Percentiles rank a stretch among this genome's conserved stretches.
Conservation (phyloP, 169 alveolate genomes). For the Plasmodium gonderi region DNA sequence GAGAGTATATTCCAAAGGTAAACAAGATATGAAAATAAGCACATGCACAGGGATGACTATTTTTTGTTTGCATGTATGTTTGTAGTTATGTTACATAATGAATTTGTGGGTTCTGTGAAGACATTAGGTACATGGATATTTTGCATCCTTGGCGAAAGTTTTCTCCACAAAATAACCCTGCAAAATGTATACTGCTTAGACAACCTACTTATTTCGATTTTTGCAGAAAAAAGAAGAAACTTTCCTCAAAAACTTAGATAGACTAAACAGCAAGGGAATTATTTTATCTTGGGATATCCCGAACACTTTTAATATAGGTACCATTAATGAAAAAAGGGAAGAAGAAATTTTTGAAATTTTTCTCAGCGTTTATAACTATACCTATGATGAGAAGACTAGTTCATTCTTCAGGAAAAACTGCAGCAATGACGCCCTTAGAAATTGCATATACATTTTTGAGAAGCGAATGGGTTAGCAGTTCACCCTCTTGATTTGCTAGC, state of each 20-base stretch:
- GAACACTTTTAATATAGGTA: slow-evolving; percentile 48
- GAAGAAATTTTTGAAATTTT: slow-evolving; percentile 34
- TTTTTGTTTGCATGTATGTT: too few species aligned
- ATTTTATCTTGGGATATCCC: slow-evolving; percentile 67
- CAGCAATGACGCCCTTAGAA: slow-evolving; percentile 20
- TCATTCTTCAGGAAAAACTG: slow-evolving; percentile 39
- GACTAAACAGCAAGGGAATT: slow-evolving; percentile 31
- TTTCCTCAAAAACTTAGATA: slow-evolving; percentile 42
- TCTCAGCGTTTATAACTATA: slow-evolving; percentile 27
- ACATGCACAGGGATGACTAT: neutral
- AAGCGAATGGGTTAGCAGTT: slow-evolving; percentile 9
- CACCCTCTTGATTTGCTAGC: neutral
- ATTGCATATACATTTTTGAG: slow-evolving; percentile 55
- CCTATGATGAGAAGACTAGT: slow-evolving; percentile 57
- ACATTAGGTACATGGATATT: too few species aligned
- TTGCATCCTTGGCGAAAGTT: too few species aligned
- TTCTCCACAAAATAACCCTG: neutral
- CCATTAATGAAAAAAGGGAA: slow-evolving; percentile 40
- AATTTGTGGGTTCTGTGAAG: too few species aligned
- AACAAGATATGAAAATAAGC: neutral
- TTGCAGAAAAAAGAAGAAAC: slow-evolving; percentile 57
- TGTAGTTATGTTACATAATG: too few species aligned
- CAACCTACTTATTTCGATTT: neutral
- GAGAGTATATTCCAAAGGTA: slow-evolving; percentile 68
- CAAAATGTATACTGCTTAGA: neutral